Base-by-base conservation (phyloP, 495 filamentous ascomycete genomes). In the Penicillium ochrochloron region DNA sequence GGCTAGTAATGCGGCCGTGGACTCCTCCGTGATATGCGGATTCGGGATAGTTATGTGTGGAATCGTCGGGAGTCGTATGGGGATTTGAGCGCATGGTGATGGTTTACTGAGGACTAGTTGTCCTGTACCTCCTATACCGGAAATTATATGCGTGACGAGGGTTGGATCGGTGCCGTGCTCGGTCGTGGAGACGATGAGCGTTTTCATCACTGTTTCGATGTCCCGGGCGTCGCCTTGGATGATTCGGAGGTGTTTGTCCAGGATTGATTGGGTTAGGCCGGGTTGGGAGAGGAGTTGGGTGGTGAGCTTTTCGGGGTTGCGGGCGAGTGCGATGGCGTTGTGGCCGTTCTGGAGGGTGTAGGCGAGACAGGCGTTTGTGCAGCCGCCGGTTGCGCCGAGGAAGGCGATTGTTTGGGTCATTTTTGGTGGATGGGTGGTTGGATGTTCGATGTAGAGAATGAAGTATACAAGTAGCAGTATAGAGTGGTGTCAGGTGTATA, bases 291-390 rank as follows among this genome's bases (percentile, higher is more conserved):
- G 62, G 57, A 82, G 71, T 39, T 79, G 69, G 19, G 71, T 70
- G 61, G 68, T 73, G 60, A 90, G 86, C 66, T 86, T 90, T 60
- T 78, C 61, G 1, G 89, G 86, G 0, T 80, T 86, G 42, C 89
- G 86, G 59, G 78, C 86, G 15, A 86, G 81, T 17, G 84, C 78
- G 53, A 67, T 61, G 23, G 63, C 73, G 23, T 72, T 71, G 69
- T 85, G 77, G 59, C 80, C 78, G 7, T 76, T 76, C 7, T 75
- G 75, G 46, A 88, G 80, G 34, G 80, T 71, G 54, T 76, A 70
- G 14, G 77, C 75, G 21, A 86, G 76, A 50, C 77, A 78, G 61
- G 78, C 68, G 59, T 80, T 73, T 54, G 69, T 66, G 50, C 71
- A 81, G 52, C 78, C 79, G 50, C 81, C 81, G 9, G 81, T 83